Evolutionary conservation across 148 eudicot genomes (phyloP).

Genomic region (Diospyros lotus): DNA sequence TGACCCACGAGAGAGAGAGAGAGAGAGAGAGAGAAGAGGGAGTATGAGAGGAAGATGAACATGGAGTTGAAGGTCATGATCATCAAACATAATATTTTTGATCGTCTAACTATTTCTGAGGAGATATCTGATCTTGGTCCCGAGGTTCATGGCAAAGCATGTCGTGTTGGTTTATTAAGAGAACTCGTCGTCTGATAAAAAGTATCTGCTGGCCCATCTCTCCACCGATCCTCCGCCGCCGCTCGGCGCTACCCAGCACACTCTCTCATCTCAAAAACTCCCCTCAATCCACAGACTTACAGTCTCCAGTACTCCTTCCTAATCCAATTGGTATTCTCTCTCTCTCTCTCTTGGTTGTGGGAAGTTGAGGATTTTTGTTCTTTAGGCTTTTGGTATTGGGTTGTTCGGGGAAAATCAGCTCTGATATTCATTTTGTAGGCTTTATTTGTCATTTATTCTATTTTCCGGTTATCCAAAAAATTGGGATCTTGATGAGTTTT

Average conservation of each 20-base stretch:
- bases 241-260: slow-evolving; percentile 9
- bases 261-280: slow-evolving; percentile 6
- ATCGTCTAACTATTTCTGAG: slow-evolving; percentile 19
- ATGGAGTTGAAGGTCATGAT: slow-evolving; percentile 24
- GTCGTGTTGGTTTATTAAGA: slow-evolving; percentile 28
- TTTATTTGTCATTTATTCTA: too few relatives aligned
- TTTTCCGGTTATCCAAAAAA: too few relatives aligned
- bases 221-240: background rate
- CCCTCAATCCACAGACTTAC: too few relatives aligned
- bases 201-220: background rate
- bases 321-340: too few relatives aligned
- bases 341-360: background rate
- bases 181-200: slow-evolving; percentile 7
- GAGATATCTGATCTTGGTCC: slow-evolving; percentile 17
- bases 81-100: background rate
- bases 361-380: too few relatives aligned
- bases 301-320: too few relatives aligned
- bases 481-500: background rate
- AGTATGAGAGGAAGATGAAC: slow-evolving; percentile 9
- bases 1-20: slow-evolving; percentile 22
- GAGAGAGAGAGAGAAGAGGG: slow-evolving; percentile 2
- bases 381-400: too few relatives aligned
- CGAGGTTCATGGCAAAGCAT: slow-evolving; percentile 26
- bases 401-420: too few relatives aligned
- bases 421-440: too few relatives aligned